Conservation (phyloP, 306 rosid genomes). For the Psophocarpus tetragonolobus region DNA sequence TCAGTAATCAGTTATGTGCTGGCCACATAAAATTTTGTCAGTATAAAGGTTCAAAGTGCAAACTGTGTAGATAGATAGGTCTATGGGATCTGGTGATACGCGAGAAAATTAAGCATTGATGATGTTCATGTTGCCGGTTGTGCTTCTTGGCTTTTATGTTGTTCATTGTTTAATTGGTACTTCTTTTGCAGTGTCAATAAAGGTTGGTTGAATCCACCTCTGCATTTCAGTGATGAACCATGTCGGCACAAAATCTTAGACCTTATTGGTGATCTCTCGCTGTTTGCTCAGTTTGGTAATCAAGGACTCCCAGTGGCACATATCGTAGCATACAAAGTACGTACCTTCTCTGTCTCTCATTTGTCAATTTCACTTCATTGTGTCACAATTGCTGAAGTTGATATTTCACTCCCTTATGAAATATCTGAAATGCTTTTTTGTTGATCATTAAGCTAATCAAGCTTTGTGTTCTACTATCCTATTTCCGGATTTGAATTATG, state of each 20-base stretch:
- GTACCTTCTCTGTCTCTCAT: slow-evolving; percentile 8
- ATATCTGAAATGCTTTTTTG: neutral
- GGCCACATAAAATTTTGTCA: neutral
- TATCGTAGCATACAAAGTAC: slow-evolving; percentile 74
- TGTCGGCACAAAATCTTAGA: slow-evolving; percentile 91
- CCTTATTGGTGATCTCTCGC: slow-evolving; percentile 90
- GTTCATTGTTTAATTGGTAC: neutral
- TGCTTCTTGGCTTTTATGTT: neutral
- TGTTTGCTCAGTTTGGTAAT: slow-evolving; percentile 74
- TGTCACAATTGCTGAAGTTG: neutral
- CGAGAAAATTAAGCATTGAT: slow-evolving; percentile 17
- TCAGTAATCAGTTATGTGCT: slow-evolving; percentile 7
- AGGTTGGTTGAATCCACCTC: slow-evolving; percentile 94
- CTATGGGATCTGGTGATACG: slow-evolving; percentile 15
- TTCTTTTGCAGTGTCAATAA: slow-evolving; percentile 53
- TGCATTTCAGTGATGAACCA: slow-evolving; percentile 81
- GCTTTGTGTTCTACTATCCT: neutral
- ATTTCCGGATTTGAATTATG: slow-evolving; percentile 14
- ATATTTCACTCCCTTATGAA: neutral
- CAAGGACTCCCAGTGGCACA: slow-evolving; percentile 96
- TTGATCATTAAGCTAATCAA: neutral
- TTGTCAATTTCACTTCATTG: slow-evolving; percentile 6
- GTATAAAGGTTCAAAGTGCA: neutral
- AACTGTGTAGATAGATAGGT: slow-evolving; percentile 13
- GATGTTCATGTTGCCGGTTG: neutral